phyloP scores from a whole-genome alignment of 805 yeast genomes.

The Allodekkera sacchari region DNA sequence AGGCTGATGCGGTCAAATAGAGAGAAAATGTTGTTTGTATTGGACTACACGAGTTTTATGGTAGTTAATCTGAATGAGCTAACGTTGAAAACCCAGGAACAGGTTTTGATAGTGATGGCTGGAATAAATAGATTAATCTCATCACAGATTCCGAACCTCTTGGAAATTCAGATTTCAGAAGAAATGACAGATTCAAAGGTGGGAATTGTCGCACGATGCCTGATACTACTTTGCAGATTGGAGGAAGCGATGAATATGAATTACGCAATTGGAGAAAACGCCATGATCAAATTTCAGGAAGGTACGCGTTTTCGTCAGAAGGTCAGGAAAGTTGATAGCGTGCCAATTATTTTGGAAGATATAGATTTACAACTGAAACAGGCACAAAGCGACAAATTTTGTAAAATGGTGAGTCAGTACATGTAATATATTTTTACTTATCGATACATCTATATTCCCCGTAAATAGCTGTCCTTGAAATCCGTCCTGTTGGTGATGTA shows the following conservation, averaged over 20 bases:
- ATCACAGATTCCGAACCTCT: constrained; percentile 33
- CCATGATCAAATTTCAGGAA: constrained; percentile 17
- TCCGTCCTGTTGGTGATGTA: constrained; percentile 66
- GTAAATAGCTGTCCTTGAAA: constrained; percentile 41
- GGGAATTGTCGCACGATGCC: constrained; percentile 10
- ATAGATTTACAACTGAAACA: constrained; percentile 4
- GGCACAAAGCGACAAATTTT: constrained; percentile 1
- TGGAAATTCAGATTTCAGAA: constrained; percentile 7
- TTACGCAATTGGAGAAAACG: constrained; percentile 14
- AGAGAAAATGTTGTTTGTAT: constrained; percentile 8
- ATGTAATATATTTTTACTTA: too few species aligned
- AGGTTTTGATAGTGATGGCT: constrained; percentile 35
- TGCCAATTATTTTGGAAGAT: constrained; percentile 3
- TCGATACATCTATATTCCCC: constrained; percentile 13
- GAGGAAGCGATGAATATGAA: constrained; percentile 7
- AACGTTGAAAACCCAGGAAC: constrained; percentile 39
- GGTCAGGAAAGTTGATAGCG: constrained; percentile 8
- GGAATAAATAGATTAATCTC: constrained; percentile 36
- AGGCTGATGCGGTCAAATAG: constrained; percentile 3
- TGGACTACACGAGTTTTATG: constrained; percentile 26
- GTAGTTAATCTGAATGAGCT: constrained; percentile 31
- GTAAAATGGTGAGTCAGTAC: too few species aligned
- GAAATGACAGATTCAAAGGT: constrained; percentile 4
- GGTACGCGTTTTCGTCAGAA: too few species aligned
- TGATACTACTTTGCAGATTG: constrained; percentile 11